Conservation (phyloP, 768 basidiomycete genomes). For the Pleurotus djamor region DNA sequence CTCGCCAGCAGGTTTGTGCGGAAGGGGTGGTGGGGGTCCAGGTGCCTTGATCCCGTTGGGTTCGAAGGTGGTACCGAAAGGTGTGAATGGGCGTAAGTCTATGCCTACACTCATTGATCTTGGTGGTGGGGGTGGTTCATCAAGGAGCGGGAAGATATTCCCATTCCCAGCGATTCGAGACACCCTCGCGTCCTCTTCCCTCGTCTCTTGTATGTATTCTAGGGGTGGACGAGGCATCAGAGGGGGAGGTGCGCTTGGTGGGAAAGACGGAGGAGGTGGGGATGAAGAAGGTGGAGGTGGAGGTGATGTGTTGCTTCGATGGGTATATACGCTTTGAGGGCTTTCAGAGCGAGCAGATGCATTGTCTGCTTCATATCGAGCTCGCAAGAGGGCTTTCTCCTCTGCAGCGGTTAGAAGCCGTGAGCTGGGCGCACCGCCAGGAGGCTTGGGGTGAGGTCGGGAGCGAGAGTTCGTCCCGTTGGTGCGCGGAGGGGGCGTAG, state of each 20-base stretch:
- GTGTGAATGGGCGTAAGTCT: constrained; percentile 46
- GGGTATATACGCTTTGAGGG: constrained; percentile 9
- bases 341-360: constrained; percentile 11
- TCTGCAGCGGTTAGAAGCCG: constrained; percentile 65
- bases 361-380: constrained; percentile 63
- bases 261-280: constrained; percentile 7
- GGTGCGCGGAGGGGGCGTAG: constrained; percentile 21
- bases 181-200: constrained; percentile 66
- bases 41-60: constrained; percentile 17
- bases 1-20: constrained; percentile 27
- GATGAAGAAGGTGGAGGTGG: background rate
- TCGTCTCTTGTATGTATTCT: constrained; percentile 82
- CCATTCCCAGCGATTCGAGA: constrained; percentile 36
- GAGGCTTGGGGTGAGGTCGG: constrained; percentile 22
- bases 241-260: constrained; percentile 52
- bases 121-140: constrained; percentile 12
- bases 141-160: constrained; percentile 20
- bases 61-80: constrained; percentile 40
- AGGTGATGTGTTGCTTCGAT: constrained; percentile 14
- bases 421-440: constrained; percentile 14
- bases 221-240: constrained; percentile 74
- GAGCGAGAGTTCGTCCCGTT: constrained; percentile 24
- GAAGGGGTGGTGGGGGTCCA: constrained; percentile 33
- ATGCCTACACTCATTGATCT: constrained; percentile 15
- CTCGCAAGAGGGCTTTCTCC: constrained; percentile 71